These are phyloP conservation scores for Trametes sp. DNA, from an alignment of 1,284 basidiomycete genomes.

Conservation along the genomic window DNA sequence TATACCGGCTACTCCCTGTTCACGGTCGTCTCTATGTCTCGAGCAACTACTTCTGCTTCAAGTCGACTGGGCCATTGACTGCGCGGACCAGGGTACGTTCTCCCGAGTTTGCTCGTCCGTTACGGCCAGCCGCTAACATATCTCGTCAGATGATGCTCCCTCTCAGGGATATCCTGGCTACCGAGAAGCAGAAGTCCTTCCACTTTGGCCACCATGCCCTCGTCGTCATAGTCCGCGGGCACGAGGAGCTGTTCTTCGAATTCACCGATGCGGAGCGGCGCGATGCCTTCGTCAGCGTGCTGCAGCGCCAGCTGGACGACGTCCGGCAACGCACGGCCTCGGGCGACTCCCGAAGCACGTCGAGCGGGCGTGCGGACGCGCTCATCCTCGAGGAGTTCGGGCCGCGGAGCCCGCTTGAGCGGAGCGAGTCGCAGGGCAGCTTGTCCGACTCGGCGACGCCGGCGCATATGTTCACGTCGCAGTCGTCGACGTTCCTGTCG, in stretches of 20 bases:
- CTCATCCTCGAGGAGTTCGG: constrained; percentile 80
- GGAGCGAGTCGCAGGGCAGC: constrained; percentile 49
- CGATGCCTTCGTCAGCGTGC: constrained; percentile 74
- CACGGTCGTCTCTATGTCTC: constrained; percentile 89
- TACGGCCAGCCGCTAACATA: background rate
- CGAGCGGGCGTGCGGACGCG: constrained; percentile 65
- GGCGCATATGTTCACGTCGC: constrained; percentile 92
- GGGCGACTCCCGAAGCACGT: constrained; percentile 51
- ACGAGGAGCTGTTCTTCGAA: constrained; percentile 98
- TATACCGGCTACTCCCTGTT: constrained; percentile 87
- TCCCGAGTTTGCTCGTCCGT: background rate
- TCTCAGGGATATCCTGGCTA: constrained; percentile 84
- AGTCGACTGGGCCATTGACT: constrained; percentile 78
- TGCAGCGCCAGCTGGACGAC: constrained; percentile 85
- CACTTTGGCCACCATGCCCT: constrained; percentile 90
- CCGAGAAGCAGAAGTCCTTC: constrained; percentile 87
- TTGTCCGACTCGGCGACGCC: constrained; percentile 59
- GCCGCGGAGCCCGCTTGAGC: constrained; percentile 49
- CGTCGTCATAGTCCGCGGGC: constrained; percentile 90
- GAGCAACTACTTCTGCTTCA: constrained; percentile 89
- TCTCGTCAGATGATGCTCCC: constrained; percentile 88
- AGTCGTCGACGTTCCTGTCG: constrained; percentile 92
- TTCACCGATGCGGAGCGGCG: constrained; percentile 84
- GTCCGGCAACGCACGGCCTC: constrained; percentile 57
- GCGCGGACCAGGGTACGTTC: constrained; percentile 77